phyloP scores from a whole-genome alignment of 2,329 filamentous ascomycete species.

The Scolecobasidium constrictum region DNA sequence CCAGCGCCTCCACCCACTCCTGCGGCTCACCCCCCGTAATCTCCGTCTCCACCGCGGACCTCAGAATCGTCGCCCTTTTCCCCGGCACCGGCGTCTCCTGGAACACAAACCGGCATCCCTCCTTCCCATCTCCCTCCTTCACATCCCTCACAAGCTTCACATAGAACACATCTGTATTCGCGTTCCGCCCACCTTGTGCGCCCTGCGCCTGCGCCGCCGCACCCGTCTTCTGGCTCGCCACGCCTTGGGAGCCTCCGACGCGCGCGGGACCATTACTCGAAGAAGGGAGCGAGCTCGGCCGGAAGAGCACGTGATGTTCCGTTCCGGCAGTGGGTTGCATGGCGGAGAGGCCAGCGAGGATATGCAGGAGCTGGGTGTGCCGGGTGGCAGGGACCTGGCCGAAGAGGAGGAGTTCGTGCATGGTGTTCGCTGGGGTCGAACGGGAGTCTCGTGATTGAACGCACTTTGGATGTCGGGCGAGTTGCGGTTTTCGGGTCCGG shows the following conservation, averaged over 20 bases:
- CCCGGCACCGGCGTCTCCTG: conserved; percentile 36
- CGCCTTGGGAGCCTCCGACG: conserved; percentile 28
- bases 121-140: conserved; percentile 7
- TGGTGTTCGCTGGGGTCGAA: conserved; percentile 21
- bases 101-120: conserved; percentile 27
- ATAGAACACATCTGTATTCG: conserved; percentile 39
- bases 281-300: conserved; percentile 31
- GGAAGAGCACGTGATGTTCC: conserved; percentile 49
- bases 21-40: conserved; percentile 40
- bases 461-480: not conserved
- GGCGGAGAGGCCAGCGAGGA: conserved; percentile 49
- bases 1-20: conserved; percentile 39
- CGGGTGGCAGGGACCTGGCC: conserved; percentile 45
- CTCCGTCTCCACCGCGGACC: conserved; percentile 38
- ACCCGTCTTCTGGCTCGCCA: conserved; percentile 29
- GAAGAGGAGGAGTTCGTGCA: conserved; percentile 54
- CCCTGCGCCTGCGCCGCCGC: conserved; percentile 27
- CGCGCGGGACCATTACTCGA: not conserved
- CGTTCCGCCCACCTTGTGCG: not conserved
- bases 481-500: not conserved
- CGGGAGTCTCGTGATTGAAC: not conserved
- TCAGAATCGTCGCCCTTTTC: conserved; percentile 41
- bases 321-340: conserved; percentile 46
- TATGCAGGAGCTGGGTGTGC: conserved; percentile 49
- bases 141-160: conserved; percentile 36